phyloP scores from a whole-genome alignment of 2,329 filamentous ascomycete genomes.

The Fusarium aywerte region DNA sequence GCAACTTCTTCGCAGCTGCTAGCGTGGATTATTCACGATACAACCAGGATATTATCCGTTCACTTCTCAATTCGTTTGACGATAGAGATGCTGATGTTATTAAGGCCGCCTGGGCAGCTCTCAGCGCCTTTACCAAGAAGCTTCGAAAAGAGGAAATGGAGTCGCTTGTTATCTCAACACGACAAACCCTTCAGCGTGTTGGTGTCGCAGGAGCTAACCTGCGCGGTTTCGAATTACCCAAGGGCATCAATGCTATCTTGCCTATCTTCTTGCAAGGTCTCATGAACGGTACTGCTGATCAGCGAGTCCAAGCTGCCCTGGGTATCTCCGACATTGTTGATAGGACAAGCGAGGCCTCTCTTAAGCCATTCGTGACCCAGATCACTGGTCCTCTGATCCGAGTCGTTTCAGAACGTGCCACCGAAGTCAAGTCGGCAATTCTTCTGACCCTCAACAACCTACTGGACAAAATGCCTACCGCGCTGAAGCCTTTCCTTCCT shows the following conservation, averaged over 20 bases:
- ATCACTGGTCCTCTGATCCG: conserved; percentile 97
- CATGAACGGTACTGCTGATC: conserved; percentile 94
- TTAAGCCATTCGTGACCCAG: conserved; percentile 96
- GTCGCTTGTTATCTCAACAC: conserved; percentile 83
- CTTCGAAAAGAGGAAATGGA: conserved; percentile 99
- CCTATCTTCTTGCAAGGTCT: conserved; percentile 98
- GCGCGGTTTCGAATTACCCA: conserved; percentile 89
- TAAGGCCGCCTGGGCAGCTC: conserved; percentile 87
- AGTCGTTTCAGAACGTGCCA: conserved; percentile 95
- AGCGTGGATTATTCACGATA: conserved; percentile 94
- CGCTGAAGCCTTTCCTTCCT: conserved; percentile 95
- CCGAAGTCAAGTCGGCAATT: conserved; percentile 95
- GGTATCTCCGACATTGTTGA: conserved; percentile 97
- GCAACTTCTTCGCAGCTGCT: conserved; percentile 84
- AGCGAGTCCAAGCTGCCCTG: conserved; percentile 89
- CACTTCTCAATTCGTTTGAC: conserved; percentile 90
- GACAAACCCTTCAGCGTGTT: conserved; percentile 86
- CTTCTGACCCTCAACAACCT: conserved; percentile 93
- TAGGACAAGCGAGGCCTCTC: conserved; percentile 83
- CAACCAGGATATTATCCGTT: conserved; percentile 93
- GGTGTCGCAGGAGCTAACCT: conserved; percentile 87
- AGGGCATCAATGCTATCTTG: conserved; percentile 95
- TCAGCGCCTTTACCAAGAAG: conserved; percentile 87
- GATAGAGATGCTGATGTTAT: conserved; percentile 86
- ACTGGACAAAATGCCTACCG: conserved; percentile 94